These are phyloP conservation scores for Aphanomyces astaci DNA, from an alignment of 352 stramenopile species.

Conservation along the genomic window DNA sequence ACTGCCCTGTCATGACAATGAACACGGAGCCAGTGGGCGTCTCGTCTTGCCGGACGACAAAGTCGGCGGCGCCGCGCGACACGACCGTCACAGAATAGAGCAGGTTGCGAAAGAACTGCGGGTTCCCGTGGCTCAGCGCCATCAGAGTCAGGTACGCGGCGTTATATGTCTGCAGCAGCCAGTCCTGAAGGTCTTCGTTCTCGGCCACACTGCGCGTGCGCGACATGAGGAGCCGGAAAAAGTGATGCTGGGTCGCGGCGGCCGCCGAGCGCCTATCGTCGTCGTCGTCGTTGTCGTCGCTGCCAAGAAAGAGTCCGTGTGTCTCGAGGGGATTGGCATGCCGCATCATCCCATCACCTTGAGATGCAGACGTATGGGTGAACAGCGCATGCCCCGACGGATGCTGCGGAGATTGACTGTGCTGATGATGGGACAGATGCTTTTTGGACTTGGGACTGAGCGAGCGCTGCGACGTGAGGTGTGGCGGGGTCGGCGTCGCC, in stretches of 20 bases:
- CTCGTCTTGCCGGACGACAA: conserved; percentile 29
- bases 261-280: neutral
- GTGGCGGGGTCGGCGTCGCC: neutral
- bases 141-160: neutral
- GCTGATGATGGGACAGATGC: neutral
- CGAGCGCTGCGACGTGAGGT: neutral
- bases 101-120: neutral
- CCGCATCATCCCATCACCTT: neutral
- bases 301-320: neutral
- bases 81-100: conserved; percentile 14
- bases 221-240: neutral
- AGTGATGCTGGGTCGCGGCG: neutral
- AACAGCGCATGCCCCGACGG: neutral
- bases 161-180: neutral
- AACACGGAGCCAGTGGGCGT: conserved; percentile 28
- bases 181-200: neutral
- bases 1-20: conserved; percentile 30
- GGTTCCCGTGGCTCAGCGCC: neutral
- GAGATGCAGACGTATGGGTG: neutral
- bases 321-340: neutral
- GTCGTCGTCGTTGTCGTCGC: neutral
- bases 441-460: neutral
- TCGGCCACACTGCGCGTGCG: neutral
- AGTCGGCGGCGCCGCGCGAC: conserved; percentile 19
- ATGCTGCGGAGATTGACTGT: neutral